Base-by-base conservation (phyloP, 2,329 filamentous ascomycete genomes). In the Hypoxylon sp. region DNA sequence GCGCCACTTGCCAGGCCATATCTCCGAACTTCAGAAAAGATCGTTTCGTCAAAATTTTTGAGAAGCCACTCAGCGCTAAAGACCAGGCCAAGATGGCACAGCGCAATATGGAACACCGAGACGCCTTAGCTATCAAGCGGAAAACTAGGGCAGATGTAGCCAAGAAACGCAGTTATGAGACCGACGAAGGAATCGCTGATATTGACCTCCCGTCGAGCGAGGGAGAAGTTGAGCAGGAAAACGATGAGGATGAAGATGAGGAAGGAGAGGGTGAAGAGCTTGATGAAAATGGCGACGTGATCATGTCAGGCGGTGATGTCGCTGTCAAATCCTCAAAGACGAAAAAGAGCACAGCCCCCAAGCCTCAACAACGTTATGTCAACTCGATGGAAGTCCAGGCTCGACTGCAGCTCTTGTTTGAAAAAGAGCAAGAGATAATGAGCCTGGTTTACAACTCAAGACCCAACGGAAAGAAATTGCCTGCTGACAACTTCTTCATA, bases 401-500 rank as follows among this genome's bases (percentile, higher is more conserved):
- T 51, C 88, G 92, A 41, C 83, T 99, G 45, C 85, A 84, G 4
- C 85, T 94, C 63, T 85, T 99, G 0, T 98, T 99, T 76, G 87
- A 93, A 70, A 92, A 93, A 68, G 96, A 99, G 76, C 88, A 91
- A 68, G 93, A 97, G 46, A 85, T 99, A 32, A 79, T 99, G 46
- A 86, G 89, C 14, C 84, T 98, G n/a, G 83, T 99, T 3, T 99
- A 98, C 81, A 91, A 90, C 76, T 91, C 93, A 17, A 90, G 91
- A 63, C 89, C 91, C 3, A 78, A 79, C 7, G 83, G 85, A 3
- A 90, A 88, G 76, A 87, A 85, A 61, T 81, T 93, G n/a, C 89
- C 84, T 2, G 88, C 93, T 1, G 92, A 97, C 72, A 97, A 98
- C 90, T 98, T 99, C 81, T 99, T 99, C 81, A 85, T 98, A 62